Evolutionary conservation across 345 rosid species (phyloP).

Genomic region (Brassica carinata): DNA sequence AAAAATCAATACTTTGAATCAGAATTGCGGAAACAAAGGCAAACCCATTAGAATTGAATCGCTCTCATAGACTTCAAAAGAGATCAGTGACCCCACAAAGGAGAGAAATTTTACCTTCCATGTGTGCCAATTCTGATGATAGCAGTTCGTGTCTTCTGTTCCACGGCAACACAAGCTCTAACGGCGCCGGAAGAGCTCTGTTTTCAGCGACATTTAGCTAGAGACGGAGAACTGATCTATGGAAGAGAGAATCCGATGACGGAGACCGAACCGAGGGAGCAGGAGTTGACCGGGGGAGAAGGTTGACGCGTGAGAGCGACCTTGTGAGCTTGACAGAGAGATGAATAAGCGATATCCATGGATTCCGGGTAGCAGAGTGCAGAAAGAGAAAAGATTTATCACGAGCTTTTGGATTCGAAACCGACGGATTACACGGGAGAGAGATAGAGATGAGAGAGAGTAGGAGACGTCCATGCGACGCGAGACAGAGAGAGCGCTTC

Average conservation of each 20-base stretch:
- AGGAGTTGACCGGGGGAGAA: slow-evolving; percentile 40
- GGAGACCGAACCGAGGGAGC: slow-evolving; percentile 55
- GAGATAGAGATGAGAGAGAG: too few relatives aligned
- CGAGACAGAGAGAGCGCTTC: too few relatives aligned
- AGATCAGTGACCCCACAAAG: neutral
- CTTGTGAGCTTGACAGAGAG: slow-evolving; percentile 31
- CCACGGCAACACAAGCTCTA: slow-evolving; percentile 73
- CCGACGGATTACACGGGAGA: too few relatives aligned
- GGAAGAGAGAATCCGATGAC: slow-evolving; percentile 57
- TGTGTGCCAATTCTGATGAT: slow-evolving; percentile 86
- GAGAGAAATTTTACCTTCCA: slow-evolving; percentile 65
- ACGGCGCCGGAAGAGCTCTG: slow-evolving; percentile 36
- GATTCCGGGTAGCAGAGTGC: neutral
- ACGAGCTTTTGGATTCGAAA: too few relatives aligned
- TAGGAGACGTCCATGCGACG: too few relatives aligned
- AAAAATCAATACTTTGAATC: neutral
- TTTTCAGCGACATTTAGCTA: slow-evolving; percentile 40
- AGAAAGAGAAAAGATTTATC: neutral
- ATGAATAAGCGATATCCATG: slow-evolving; percentile 36
- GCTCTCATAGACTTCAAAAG: neutral
- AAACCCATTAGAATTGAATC: neutral
- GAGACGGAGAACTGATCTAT: slow-evolving; percentile 39
- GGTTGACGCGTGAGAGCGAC: slow-evolving; percentile 22
- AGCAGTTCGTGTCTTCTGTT: slow-evolving; percentile 69
- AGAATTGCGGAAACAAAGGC: neutral